Base-by-base conservation (phyloP, 1,139 yeast species). In the Entelexis paramagnoliae region DNA sequence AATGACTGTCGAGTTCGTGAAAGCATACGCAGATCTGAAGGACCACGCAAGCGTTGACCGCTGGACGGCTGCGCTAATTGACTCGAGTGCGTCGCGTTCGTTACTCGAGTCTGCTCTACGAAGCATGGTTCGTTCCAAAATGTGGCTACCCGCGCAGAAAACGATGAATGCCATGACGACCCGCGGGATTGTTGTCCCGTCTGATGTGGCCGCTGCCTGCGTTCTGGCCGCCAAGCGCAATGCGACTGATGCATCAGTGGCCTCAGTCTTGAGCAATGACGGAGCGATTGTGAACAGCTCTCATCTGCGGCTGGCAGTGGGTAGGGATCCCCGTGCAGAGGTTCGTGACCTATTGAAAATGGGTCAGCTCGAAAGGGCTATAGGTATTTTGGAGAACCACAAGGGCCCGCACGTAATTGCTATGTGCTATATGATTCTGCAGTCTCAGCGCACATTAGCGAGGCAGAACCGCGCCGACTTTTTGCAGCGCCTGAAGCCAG, bases 281-380 rank as follows among this genome's bases (percentile, higher is more conserved):
- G 55, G 53, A 1, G 38, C 48, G n/a, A 40, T 53, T 2, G 32
- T 53, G 10, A 51, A 53, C 16, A 19, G 20, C 7, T 26, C 52
- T 1, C 29, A 5, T 20, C 46, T 53, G 22, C 38, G 39, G 11
- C 17, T 39, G 14, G 46, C 47, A 2, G 13, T 50, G 1, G 45
- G 30, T 14, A 8, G 24, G 3, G 49, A 52, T n/a, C 28, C 41
- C 1, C 52, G 49, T 3, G n/a, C 20, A 7, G 16, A n/a, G 19
- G 40, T 44, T 5, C 8, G 30, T n/a, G 10, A 19, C 2, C 30
- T 43, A 0, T 34, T 50, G 19, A 10, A 10, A 3, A 11, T 34
- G 7, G 29, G 22, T 14, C 2, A 38, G 7, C 6, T 46, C 5
- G 43, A n/a, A 11, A 33, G 36, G 10, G 55, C 54, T 3, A 1